Evolutionary conservation across 805 yeast genomes (phyloP).

Genomic region (Cyberlindnera galapagoensis): DNA sequence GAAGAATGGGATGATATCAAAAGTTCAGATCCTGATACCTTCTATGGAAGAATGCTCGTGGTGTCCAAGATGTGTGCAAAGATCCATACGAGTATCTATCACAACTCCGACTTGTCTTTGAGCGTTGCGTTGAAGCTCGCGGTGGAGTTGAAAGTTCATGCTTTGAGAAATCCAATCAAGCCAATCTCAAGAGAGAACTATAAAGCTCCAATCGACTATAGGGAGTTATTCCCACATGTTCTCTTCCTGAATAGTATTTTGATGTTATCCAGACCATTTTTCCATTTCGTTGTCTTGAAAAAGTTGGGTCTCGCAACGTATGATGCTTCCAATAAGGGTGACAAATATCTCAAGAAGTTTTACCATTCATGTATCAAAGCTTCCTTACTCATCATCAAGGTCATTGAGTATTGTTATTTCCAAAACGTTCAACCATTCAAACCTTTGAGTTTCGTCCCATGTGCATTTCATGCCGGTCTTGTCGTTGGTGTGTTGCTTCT

Average conservation of each 20-base stretch:
- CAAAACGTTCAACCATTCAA: slow-evolving; percentile 30
- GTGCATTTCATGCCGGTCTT: slow-evolving; percentile 32
- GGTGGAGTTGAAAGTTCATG: slow-evolving; percentile 30
- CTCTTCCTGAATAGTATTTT: slow-evolving; percentile 32
- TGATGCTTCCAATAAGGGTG: slow-evolving; percentile 11
- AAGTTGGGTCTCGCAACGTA: slow-evolving; percentile 17
- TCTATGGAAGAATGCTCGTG: slow-evolving; percentile 26
- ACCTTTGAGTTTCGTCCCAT: slow-evolving; percentile 28
- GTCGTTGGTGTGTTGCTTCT: slow-evolving; percentile 29
- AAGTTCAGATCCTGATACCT: slow-evolving; percentile 18
- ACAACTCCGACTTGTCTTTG: slow-evolving; percentile 26
- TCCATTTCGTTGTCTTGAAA: slow-evolving; percentile 27
- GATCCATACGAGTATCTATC: slow-evolving; percentile 29
- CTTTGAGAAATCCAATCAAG: slow-evolving; percentile 27
- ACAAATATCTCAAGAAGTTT: slow-evolving; percentile 20
- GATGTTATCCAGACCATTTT: slow-evolving; percentile 36
- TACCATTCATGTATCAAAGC: slow-evolving; percentile 33
- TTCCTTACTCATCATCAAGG: slow-evolving; percentile 29
- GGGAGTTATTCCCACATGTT: slow-evolving; percentile 27
- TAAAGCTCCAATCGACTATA: slow-evolving; percentile 17
- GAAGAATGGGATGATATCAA: slow-evolving; percentile 34
- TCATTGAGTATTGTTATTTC: slow-evolving; percentile 23
- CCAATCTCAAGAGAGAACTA: slow-evolving; percentile 24
- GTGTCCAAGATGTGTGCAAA: slow-evolving; percentile 27
- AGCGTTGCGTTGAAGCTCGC: slow-evolving; percentile 30